Base-by-base conservation (phyloP, 1,284 basidiomycete genomes). In the Apiotrichum sp. region DNA sequence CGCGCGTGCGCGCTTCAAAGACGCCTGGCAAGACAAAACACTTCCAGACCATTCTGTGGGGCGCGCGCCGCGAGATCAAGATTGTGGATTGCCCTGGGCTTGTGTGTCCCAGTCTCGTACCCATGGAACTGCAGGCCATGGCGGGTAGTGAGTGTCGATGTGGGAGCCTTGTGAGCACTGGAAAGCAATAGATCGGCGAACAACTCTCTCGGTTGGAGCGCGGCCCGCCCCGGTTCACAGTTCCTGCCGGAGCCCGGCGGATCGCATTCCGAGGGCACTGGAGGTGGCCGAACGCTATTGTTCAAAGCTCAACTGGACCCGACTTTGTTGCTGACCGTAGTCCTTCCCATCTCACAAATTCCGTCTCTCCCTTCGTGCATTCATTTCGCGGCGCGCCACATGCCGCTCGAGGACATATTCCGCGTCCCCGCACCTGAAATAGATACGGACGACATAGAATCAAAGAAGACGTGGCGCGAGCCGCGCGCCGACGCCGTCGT, bases 11-110 rank as follows among this genome's bases (percentile, higher is more conserved):
- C 61, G 90, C 92, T 3, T 92, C 88, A 4, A 85, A 85, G 61
- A 95, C 89, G 0, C 92, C 93, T 1, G 93, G 93, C 56, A 96
- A 96, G 88, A 95, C 90, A 2, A 95, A 93, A 74, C 90, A 93
- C 70, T 93, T 91, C 71, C 90, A 95, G 73, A 93, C 92, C 0
- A 81, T 91, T 48, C 93, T 86, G 72, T 93, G 87, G 87, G 72
- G 70, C 4, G 50, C 35, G 33, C 89, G 86, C 43, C 76, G 80
- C 1, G 85, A 88, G 59, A 81, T 93, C 57, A 86, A 87, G 48
- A 81, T 93, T 35, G 88, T 89, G 32, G 88, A 91, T 71, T 91
- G 89, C 63, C 89, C 89, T 0, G 89, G 89, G 8, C 80, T 93
- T 11, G 87, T 92, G 6, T 84, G 91, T 78, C 89, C 89, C 7